Conservation (phyloP, 208 protist genomes). For the Leishmania gerbilli region DNA sequence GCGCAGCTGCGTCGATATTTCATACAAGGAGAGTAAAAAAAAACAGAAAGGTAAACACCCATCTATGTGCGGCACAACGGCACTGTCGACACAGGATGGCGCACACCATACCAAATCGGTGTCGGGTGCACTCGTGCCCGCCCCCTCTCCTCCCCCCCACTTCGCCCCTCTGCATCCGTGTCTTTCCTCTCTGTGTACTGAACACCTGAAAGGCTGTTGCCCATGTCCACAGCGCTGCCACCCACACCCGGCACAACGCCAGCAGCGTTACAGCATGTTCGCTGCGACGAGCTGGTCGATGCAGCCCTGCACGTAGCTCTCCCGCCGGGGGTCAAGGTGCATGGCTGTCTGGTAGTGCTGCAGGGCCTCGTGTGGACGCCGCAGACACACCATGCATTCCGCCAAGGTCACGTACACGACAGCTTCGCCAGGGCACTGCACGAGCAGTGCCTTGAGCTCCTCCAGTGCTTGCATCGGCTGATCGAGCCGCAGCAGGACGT, state of each 20-base stretch:
- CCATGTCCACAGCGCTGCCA: background rate
- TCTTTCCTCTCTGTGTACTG: background rate
- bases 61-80: background rate
- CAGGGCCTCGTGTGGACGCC: constrained; percentile 50
- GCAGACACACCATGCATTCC: constrained; percentile 67
- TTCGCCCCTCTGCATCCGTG: background rate
- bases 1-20: background rate
- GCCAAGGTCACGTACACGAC: constrained; percentile 90
- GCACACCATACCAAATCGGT: too few species aligned
- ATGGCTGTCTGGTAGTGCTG: constrained; percentile 71
- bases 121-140: background rate
- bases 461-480: constrained; percentile 62
- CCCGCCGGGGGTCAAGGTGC: constrained; percentile 74
- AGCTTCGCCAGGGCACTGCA: constrained; percentile 86
- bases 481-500: constrained; percentile 82
- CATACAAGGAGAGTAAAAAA: background rate
- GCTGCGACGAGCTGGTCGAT: constrained; percentile 61
- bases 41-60: background rate
- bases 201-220: background rate
- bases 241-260: background rate
- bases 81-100: background rate
- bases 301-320: constrained; percentile 67
- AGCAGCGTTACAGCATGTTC: constrained; percentile 15
- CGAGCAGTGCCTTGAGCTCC: constrained; percentile 76
- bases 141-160: background rate